Base-by-base conservation (phyloP, 139 green algal genomes). In the Desmodesmus armatus region DNA sequence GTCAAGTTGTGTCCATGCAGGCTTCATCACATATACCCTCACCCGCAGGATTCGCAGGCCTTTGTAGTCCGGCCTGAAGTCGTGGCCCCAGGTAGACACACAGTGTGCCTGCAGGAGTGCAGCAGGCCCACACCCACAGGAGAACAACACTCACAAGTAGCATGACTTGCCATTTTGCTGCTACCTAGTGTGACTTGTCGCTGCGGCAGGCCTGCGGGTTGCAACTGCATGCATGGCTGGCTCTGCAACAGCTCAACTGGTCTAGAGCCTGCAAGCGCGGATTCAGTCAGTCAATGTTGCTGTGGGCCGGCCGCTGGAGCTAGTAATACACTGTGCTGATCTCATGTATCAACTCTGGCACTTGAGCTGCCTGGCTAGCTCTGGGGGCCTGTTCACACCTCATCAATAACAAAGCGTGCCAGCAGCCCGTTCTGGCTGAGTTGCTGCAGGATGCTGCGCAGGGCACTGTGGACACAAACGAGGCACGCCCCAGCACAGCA, bases 11-110 rank as follows among this genome's bases (percentile, higher is more conserved):
- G n/a, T n/a, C n/a, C n/a, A n/a, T n/a, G n/a, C n/a, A n/a, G 17
- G 41, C 51, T 51, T 70, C 9, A 82, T 43, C 39, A 9, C 19
- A 62, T 13, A 67, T 65, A 21, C 11, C 6, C 71, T 58, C 55
- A 84, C 78, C 78, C n/a, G 5, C 3, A 76, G 21, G 6, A 90
- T 51, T 5, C 76, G 71, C 11, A 98, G 91, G 7, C 89, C 77
- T 63, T 94, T 95, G 93, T 98, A 99, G 85, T 95, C 93, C 23
- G 90, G 90, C 53, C 97, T 82, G 90, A 99, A 99, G 89, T 99
- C 95, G 74, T 98, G 95, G 0, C 97, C 97, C 97, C 97, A 99
- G 33, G 94, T 89, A 23, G 87, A 95, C 23, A 99, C 96, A 88
- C 97, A 99, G 87, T 99, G 97, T 21, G 96, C 96, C 92, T 93